phyloP scores from a whole-genome alignment of 2,329 filamentous ascomycete genomes.

The Westerdykella sp. region DNA sequence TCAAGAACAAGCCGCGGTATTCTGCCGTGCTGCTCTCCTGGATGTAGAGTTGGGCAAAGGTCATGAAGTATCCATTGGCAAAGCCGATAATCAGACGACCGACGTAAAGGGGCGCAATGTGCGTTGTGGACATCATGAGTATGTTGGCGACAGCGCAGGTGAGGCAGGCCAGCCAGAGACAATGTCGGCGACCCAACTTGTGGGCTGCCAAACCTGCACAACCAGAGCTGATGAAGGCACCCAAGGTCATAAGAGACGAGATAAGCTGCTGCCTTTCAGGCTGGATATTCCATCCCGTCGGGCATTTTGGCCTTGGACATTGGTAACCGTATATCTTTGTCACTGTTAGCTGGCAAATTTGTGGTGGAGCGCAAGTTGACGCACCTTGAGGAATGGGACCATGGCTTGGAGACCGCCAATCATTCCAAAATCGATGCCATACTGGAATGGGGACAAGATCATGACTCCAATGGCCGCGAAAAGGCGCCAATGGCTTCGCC shows the following conservation, averaged over 20 bases:
- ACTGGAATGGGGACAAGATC: conserved; percentile 48
- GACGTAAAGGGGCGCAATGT: conserved; percentile 50
- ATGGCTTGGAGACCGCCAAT: conserved; percentile 49
- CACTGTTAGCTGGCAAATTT: not conserved
- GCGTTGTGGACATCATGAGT: conserved; percentile 53
- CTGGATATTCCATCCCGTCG: conserved; percentile 40
- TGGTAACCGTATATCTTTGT: conserved; percentile 26
- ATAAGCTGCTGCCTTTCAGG: conserved; percentile 42
- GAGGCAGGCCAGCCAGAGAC: conserved; percentile 45
- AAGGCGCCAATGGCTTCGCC: conserved; percentile 40
- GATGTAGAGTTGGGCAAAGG: conserved; percentile 48
- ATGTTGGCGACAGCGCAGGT: conserved; percentile 49
- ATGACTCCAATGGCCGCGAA: conserved; percentile 46
- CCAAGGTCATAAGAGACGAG: conserved; percentile 43
- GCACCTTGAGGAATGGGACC: conserved; percentile 44
- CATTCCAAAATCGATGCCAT: conserved; percentile 49
- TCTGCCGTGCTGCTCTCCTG: conserved; percentile 48
- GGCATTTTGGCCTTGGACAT: conserved; percentile 14
- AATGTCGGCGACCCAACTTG: conserved; percentile 41
- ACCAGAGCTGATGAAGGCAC: conserved; percentile 41
- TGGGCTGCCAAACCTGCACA: conserved; percentile 37
- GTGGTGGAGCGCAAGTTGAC: not conserved
- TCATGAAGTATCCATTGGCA: conserved; percentile 53
- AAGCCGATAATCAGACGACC: conserved; percentile 52
- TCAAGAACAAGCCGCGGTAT: conserved; percentile 46